Percentiles rank a stretch among this genome's conserved stretches.
Evolutionary conservation across 192 early-diverging fungal species (phyloP).

Genomic region (Allomyces macrogynus): DNA sequence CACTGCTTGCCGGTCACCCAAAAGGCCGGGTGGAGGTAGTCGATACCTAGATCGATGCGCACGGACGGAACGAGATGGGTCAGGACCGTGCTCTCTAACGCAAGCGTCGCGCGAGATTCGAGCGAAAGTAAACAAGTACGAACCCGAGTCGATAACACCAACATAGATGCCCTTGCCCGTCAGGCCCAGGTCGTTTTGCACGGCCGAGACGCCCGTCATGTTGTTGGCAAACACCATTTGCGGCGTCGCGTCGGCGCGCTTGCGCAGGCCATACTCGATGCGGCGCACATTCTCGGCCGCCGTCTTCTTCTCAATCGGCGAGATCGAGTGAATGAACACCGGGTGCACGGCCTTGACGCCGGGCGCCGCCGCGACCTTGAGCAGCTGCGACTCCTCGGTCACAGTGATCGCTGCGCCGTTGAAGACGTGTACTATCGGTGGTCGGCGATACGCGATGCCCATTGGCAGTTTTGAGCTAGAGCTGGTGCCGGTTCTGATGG

Average conservation of each 20-base stretch:
- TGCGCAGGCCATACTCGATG: too few species aligned
- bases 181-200: slow-evolving; percentile 23
- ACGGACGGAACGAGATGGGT: too few species aligned
- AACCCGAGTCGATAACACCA: slow-evolving; percentile 44
- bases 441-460: too few species aligned
- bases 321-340: background rate
- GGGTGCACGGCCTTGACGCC: background rate
- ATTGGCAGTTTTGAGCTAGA: too few species aligned
- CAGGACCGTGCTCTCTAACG: slow-evolving; percentile 3
- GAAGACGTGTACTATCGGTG: too few species aligned
- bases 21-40: slow-evolving; percentile 30
- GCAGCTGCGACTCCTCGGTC: background rate
- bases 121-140: too few species aligned
- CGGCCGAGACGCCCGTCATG: slow-evolving; percentile 26
- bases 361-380: background rate
- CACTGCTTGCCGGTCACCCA: slow-evolving; percentile 24
- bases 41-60: too few species aligned
- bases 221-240: slow-evolving; percentile 14
- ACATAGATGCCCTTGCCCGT: slow-evolving; percentile 41
- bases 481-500: too few species aligned
- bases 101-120: too few species aligned
- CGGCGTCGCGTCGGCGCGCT: too few species aligned
- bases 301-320: too few species aligned
- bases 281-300: too few species aligned
- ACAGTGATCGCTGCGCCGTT: slow-evolving; percentile 6